Conservation (phyloP, 129 eudicot genomes). For the Flaveria ramosissima region DNA sequence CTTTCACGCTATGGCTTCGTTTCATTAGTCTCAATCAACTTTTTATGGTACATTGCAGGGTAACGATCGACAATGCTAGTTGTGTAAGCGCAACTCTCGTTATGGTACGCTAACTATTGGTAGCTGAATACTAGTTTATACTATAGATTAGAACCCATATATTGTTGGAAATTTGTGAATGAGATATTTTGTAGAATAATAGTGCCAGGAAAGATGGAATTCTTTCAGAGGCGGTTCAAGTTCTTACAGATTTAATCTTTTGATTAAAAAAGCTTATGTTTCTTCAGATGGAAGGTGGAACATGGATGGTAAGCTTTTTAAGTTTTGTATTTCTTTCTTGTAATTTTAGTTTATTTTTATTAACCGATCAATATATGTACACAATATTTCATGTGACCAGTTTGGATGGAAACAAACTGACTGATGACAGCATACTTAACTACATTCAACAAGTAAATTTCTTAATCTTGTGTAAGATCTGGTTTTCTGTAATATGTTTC, state of each 20-base stretch:
- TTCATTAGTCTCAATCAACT: too few relatives aligned
- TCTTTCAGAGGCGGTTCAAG: constrained; percentile 93
- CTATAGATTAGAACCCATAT: neutral
- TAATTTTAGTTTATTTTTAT: neutral
- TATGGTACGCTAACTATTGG: constrained; percentile 46
- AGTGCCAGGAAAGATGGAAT: constrained; percentile 83
- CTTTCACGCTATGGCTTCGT: too few relatives aligned
- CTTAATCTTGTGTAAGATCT: neutral
- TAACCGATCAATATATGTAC: constrained; percentile 2
- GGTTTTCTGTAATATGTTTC: too few relatives aligned
- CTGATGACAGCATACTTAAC: constrained; percentile 63
- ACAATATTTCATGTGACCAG: constrained; percentile 93
- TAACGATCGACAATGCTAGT: too few relatives aligned
- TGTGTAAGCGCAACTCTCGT: constrained; percentile 69
- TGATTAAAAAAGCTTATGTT: constrained; percentile 81
- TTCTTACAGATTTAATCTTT: constrained; percentile 79
- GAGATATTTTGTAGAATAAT: constrained; percentile 54
- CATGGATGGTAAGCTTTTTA: constrained; percentile 77
- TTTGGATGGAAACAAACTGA: constrained; percentile 69
- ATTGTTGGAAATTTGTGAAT: too few relatives aligned
- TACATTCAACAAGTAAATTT: constrained; percentile 76
- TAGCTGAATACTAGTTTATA: neutral
- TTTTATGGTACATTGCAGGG: constrained; percentile 47
- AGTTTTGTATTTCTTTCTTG: too few relatives aligned
- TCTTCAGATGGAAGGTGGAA: constrained; percentile 96